A percentile compares a stretch with the other conserved stretches of the same genome.
Conservation (phyloP, 2,329 filamentous ascomycete species). For the Ophiostoma pallidulum region DNA sequence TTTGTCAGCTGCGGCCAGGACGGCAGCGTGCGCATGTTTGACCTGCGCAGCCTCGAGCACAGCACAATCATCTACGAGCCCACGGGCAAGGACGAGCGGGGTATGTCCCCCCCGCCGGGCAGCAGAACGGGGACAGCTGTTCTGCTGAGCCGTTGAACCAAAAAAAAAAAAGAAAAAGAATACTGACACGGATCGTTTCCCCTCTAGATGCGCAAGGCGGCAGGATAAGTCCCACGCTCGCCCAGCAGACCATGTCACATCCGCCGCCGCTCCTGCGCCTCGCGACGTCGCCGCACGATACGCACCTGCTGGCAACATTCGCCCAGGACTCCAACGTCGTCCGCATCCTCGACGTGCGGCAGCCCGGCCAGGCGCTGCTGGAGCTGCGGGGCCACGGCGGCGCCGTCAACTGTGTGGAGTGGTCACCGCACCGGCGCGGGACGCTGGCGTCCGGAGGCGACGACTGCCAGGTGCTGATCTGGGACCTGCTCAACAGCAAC, state of each 20-base stretch:
- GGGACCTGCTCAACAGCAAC: conserved; percentile 74
- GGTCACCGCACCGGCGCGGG: conserved; percentile 75
- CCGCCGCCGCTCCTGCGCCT: conserved; percentile 70
- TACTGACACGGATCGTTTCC: too few relatives aligned
- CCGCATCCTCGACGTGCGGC: conserved; percentile 89
- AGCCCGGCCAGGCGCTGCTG: conserved; percentile 88
- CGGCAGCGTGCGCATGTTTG: conserved; percentile 97
- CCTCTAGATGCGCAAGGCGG: conserved; percentile 51
- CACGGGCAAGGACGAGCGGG: conserved; percentile 70
- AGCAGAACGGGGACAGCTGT: too few relatives aligned
- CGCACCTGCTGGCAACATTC: conserved; percentile 93
- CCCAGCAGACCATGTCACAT: conserved; percentile 67
- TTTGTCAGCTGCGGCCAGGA: conserved; percentile 98
- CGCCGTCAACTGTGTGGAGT: conserved; percentile 86
- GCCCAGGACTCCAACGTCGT: conserved; percentile 87
- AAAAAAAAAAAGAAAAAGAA: too few relatives aligned
- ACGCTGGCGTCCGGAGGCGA: conserved; percentile 87
- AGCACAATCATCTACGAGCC: conserved; percentile 99
- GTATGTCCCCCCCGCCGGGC: conserved; percentile 42
- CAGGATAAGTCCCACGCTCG: conserved; percentile 63
- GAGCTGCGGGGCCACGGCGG: conserved; percentile 85
- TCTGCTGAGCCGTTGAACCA: too few relatives aligned
- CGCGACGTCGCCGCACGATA: conserved; percentile 88
- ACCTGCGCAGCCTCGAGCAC: conserved; percentile 89
- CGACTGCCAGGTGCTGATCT: conserved; percentile 83